phyloP scores from a whole-genome alignment of 805 yeast genomes.

The Starmerella tilneyi region DNA sequence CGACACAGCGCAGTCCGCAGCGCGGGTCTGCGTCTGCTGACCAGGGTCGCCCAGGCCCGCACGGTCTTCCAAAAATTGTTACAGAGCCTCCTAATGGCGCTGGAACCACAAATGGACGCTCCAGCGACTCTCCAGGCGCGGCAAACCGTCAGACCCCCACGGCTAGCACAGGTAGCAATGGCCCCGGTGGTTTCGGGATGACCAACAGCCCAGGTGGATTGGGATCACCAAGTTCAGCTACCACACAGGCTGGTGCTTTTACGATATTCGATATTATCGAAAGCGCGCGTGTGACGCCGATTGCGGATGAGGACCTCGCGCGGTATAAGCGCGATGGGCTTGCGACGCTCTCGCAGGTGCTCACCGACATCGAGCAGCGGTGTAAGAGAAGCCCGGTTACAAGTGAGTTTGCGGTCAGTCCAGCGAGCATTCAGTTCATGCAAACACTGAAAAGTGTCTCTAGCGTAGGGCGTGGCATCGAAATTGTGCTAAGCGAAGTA shows the following conservation, averaged over 20 bases:
- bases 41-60: conserved; percentile 1
- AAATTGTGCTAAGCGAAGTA: conserved; percentile 41
- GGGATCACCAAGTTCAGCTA: background rate
- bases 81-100: background rate
- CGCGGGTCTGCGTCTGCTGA: background rate
- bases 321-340: conserved; percentile 21
- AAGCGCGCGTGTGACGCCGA: background rate
- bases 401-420: conserved; percentile 60
- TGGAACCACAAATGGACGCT: too few species aligned
- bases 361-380: conserved; percentile 42
- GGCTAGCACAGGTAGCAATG: background rate
- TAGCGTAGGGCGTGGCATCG: conserved; percentile 48
- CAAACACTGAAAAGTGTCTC: conserved; percentile 55
- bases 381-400: conserved; percentile 41
- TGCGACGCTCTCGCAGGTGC: conserved; percentile 36
- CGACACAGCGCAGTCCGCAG: background rate
- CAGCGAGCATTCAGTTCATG: conserved; percentile 60
- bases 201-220: conserved; percentile 1
- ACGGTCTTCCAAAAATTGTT: background rate
- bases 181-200: background rate
- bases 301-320: conserved; percentile 14
- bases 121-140: too few species aligned
- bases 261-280: conserved; percentile 26
- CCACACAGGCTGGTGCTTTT: background rate
- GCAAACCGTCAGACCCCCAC: background rate